phyloP scores from a whole-genome alignment of 768 basidiomycete genomes.

The Zangia roseola region DNA sequence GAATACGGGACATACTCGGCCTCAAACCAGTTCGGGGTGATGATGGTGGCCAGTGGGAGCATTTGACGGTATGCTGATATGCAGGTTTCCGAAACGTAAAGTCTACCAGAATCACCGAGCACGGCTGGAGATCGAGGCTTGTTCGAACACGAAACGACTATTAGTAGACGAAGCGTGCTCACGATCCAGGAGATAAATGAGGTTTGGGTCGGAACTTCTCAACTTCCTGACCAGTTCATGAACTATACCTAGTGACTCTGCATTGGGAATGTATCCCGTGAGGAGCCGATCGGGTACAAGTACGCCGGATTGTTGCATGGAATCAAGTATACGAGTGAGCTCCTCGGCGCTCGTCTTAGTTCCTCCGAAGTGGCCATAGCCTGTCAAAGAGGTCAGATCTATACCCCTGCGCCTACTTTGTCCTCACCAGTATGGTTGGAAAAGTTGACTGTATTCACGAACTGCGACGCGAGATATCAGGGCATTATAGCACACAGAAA shows the following conservation, averaged over 20 bases:
- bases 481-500: neutral
- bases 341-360: conserved; percentile 76
- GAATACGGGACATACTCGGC: conserved; percentile 63
- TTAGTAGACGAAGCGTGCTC: conserved; percentile 35
- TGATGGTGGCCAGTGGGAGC: conserved; percentile 83
- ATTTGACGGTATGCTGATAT: conserved; percentile 82
- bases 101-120: conserved; percentile 84
- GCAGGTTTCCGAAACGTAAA: conserved; percentile 88
- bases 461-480: conserved; percentile 38
- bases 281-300: conserved; percentile 70
- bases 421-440: conserved; percentile 86
- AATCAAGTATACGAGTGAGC: conserved; percentile 69
- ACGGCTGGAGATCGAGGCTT: conserved; percentile 58
- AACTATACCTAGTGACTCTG: conserved; percentile 71
- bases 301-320: conserved; percentile 74
- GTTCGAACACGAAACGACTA: neutral
- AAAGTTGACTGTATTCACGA: conserved; percentile 91
- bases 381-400: conserved; percentile 36
- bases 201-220: conserved; percentile 50
- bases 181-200: conserved; percentile 94
- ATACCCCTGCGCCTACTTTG: neutral
- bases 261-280: conserved; percentile 90
- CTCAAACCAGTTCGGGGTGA: conserved; percentile 98
- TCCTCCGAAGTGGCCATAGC: conserved; percentile 81
- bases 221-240: conserved; percentile 60